Percentiles rank a stretch among this genome's conserved stretches.
Evolutionary conservation across 805 yeast genomes (phyloP).

Genomic region (Wickerhamomyces ciferrii): DNA sequence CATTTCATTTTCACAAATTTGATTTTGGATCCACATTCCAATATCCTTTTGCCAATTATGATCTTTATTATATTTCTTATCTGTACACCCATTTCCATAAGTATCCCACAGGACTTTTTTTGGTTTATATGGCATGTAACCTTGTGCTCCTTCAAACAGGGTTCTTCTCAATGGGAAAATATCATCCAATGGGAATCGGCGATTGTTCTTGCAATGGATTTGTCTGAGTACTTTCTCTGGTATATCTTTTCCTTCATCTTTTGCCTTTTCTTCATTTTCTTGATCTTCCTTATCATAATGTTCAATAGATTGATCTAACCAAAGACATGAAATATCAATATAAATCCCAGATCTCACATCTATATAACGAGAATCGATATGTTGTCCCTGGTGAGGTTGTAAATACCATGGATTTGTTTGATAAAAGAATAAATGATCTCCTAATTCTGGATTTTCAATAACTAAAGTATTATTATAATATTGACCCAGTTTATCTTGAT

Average conservation of each 20-base stretch:
- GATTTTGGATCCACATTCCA: background rate
- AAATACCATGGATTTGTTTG: constrained; percentile 28
- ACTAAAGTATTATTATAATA: constrained; percentile 44
- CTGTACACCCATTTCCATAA: background rate
- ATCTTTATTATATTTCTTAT: background rate
- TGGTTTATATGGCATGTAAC: background rate
- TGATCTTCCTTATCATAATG: too few species aligned
- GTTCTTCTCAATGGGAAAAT: background rate
- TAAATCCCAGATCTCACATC: constrained; percentile 44
- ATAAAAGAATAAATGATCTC: constrained; percentile 29
- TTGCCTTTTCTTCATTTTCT: too few species aligned
- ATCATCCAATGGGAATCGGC: background rate
- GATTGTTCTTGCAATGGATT: background rate
- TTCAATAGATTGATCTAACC: constrained; percentile 4
- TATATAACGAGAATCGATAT: constrained; percentile 37
- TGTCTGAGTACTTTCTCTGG: too few species aligned
- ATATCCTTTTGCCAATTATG: background rate
- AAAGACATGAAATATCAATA: constrained; percentile 41
- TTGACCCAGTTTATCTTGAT: constrained; percentile 37
- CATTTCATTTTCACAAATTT: background rate
- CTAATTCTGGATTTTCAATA: constrained; percentile 32
- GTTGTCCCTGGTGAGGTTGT: constrained; percentile 38
- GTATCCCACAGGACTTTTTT: background rate
- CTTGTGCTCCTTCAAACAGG: background rate
- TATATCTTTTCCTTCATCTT: too few species aligned